A percentile compares a stretch with the other conserved stretches of the same genome.
Conservation (phyloP, 2,329 filamentous ascomycete species). For the Xylaria sp. region DNA sequence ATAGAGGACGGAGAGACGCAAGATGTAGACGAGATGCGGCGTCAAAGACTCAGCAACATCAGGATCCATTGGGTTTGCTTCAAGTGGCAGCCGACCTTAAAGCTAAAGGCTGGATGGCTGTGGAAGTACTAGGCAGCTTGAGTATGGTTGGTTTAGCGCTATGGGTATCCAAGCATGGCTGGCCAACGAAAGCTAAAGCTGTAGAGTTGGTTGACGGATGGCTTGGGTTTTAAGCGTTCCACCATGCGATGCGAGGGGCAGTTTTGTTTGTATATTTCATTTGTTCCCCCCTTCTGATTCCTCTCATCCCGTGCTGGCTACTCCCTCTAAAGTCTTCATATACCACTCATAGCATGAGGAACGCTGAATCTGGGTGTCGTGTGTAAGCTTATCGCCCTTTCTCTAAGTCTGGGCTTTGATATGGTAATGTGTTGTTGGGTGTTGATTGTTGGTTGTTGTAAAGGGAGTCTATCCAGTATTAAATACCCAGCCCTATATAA, state of each 20-base stretch:
- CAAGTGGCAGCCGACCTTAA: constrained; percentile 74
- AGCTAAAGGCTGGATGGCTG: constrained; percentile 71
- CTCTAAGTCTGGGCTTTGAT: neutral
- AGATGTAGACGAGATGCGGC: constrained; percentile 20
- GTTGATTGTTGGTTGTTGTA: neutral
- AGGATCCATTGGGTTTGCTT: constrained; percentile 84
- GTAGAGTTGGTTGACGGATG: constrained; percentile 47
- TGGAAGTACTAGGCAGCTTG: constrained; percentile 80
- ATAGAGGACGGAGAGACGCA: constrained; percentile 40
- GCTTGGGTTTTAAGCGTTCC: constrained; percentile 45
- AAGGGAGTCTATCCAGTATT: neutral
- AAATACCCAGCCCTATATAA: too few relatives aligned
- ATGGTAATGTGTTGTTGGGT: neutral
- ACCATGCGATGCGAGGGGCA: constrained; percentile 28
- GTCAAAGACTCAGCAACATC: constrained; percentile 53
- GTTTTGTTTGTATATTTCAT: neutral
- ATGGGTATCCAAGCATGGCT: constrained; percentile 60
- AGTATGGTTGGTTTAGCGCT: constrained; percentile 78
- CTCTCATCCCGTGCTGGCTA: neutral
- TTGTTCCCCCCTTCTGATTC: neutral
- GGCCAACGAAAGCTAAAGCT: constrained; percentile 53
- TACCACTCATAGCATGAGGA: constrained; percentile 2
- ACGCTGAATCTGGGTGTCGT: neutral
- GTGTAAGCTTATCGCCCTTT: neutral
- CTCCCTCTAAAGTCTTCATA: neutral